These are phyloP conservation scores for Sordaria brevicollis DNA, from an alignment of 495 filamentous ascomycete genomes.

Conservation along the genomic window DNA sequence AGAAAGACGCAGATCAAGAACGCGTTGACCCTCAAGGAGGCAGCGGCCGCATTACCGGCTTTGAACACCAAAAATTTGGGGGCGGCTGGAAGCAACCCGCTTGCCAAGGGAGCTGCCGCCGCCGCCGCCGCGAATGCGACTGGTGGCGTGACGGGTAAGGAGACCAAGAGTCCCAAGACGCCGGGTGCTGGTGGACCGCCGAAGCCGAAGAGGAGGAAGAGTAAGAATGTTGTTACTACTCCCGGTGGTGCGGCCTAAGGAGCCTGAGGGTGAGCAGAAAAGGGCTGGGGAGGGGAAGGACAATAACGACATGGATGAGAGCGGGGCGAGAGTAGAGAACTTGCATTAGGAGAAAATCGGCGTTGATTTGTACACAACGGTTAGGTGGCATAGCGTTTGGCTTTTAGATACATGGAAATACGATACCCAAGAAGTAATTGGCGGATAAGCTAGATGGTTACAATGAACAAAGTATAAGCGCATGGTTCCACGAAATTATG, in stretches of 20 bases:
- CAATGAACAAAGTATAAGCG: no score
- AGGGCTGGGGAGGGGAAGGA: background rate
- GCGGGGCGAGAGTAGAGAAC: no score
- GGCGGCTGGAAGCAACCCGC: constrained; percentile 18
- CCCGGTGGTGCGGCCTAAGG: constrained; percentile 1
- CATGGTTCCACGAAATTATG: no score
- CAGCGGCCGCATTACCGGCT: constrained; percentile 10
- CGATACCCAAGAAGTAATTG: no score
- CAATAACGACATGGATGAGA: background rate
- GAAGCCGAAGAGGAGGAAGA: constrained; percentile 52
- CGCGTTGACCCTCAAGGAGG: background rate
- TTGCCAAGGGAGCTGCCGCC: constrained; percentile 13
- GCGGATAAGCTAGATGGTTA: no score
- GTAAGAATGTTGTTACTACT: constrained; percentile 30
- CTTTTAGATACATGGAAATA: no score
- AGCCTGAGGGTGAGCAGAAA: background rate
- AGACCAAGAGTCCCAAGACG: constrained; percentile 43
- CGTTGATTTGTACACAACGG: no score
- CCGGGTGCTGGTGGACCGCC: constrained; percentile 30
- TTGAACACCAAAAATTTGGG: constrained; percentile 23
- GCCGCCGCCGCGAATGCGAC: background rate
- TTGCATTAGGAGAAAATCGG: no score
- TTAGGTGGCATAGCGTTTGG: no score
- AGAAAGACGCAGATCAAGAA: constrained; percentile 28
- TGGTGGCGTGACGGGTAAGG: constrained; percentile 26